Evolutionary conservation across 768 basidiomycete species (phyloP), one percentile per base, ranked within the genome.

Genomic region (Hygrophorus pudorinus): DNA sequence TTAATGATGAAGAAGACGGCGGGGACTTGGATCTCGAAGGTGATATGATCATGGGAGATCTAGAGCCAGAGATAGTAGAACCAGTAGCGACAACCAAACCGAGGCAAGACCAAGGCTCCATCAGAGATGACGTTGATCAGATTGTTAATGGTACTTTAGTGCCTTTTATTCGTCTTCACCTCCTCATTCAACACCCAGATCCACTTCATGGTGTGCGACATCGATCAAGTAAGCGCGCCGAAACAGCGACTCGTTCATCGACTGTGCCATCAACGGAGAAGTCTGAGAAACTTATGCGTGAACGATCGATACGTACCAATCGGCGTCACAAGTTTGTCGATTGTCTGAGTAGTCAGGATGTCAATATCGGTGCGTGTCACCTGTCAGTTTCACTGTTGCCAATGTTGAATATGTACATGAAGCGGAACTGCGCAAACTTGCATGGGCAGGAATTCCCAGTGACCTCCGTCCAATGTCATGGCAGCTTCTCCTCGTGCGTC

Each of bases 381-480:
- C 40, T 8, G 6, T 41, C 33, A 35, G 27, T 41, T 17, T 17
- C 38, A 41, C 28, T 27, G 27, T 38, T 41, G 27, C 21, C 27
- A 40, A 30, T 46, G 20, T 21, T 39, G 35, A 50, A 50, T 46
- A 42, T 49, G 21, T 16, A 12, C 51, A 9, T 13, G 33, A 16
- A 86, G 87, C 78, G 14, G 87, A 90, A 59, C 70, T 99, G 49
- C 74, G 92, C 38, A 91, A 90, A 56, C 75, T 96, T 38, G 83
- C 92, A 14, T 99, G 96, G 96, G 83, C 84, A 41, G 96, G 96
- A 17, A 85, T 97, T 18, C 94, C 96, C 0, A 59, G 62, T 44
- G 87, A 92, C 53, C 68, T 99, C 20, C 75, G 96, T 32, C 89
- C 91, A 0, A 76, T 96, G 57, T 85, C 83, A 18, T 99, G 96